Evolutionary conservation across 345 rosid genomes (phyloP), one percentile per base, ranked within the genome.

Genomic region (Cardamine resedifolia): DNA sequence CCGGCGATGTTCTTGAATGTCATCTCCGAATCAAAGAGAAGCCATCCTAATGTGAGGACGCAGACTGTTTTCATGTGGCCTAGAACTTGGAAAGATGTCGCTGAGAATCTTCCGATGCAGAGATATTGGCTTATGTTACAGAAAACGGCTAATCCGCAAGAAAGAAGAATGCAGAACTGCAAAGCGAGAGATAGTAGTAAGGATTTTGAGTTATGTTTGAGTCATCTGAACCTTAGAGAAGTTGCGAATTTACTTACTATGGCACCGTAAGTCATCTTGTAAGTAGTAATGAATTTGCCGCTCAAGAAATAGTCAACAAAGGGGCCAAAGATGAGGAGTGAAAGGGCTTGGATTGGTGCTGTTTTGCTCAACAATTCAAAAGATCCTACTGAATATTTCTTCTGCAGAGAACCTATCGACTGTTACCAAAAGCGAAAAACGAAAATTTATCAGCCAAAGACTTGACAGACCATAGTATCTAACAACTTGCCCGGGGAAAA

Each of bases 11-110:
- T 94, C 81, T 94, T 91, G 75, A 94, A 75, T 19, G 91, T 91
- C 78, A 94, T 70, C 77, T 74, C 87, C 0, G 98, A 94, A 73
- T 94, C 96, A 34, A 94, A 94, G 12, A 94, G 84, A 49, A 91
- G 82, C 98, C 98, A 94, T 27, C 98, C 98, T 58, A 94, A 63
- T 0, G 87, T 86, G 43, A 94, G 90, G 48, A 94, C 97, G 4
- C 96, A 89, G 16, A 94, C 84, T 6, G 98, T 94, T 80, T 94
- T 94, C 98, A 91, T 94, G 85, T 94, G 98, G 34, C 98, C 98
- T 28, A 94, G 59, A 57, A 94, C 97, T 87, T 93, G 98, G 79
- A 93, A 93, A 3, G 98, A 90, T 5, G 80, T 79, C 1, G 97
- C 98, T 1, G 98, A 93, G 85, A 90, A 93, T 72, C 97, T 84